Percentiles rank a stretch among this genome's conserved stretches.
Evolutionary conservation across 371 early-diverging fungal genomes (phyloP).

Genomic region (Mucor racemosus): DNA sequence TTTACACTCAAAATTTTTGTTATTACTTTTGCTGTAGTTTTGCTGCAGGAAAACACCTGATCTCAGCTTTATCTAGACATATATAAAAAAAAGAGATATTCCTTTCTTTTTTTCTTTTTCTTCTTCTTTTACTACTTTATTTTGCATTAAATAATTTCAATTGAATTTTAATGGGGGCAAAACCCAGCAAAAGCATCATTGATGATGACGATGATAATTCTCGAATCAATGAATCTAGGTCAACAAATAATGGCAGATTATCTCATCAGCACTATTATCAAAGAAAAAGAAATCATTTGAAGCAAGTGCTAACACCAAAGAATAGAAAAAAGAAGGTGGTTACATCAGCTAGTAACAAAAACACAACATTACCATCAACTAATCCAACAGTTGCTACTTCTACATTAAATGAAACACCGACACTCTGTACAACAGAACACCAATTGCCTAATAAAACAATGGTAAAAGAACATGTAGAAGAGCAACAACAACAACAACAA

Average conservation of each 20-base stretch:
- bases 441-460: neutral
- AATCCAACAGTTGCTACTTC: neutral
- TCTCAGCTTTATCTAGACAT: constrained; percentile 9
- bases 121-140: constrained; percentile 1
- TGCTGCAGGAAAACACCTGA: constrained; percentile 24
- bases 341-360: neutral
- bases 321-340: constrained; percentile 3
- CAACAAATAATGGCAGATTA: neutral
- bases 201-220: constrained; percentile 11
- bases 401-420: neutral
- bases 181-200: constrained; percentile 28
- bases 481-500: neutral
- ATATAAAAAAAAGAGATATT: constrained; percentile 5
- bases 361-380: neutral
- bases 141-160: constrained; percentile 2
- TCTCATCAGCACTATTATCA: neutral
- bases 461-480: neutral
- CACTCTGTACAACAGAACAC: constrained; percentile 10
- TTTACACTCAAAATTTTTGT: constrained; percentile 1
- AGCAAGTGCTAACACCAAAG: constrained; percentile 10
- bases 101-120: neutral
- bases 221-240: neutral
- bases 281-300: constrained; percentile 10
- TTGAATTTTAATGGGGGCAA: constrained; percentile 27
- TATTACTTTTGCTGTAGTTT: neutral